phyloP scores from a whole-genome alignment of 495 filamentous ascomycete genomes.

The Rusavskia elegans region DNA sequence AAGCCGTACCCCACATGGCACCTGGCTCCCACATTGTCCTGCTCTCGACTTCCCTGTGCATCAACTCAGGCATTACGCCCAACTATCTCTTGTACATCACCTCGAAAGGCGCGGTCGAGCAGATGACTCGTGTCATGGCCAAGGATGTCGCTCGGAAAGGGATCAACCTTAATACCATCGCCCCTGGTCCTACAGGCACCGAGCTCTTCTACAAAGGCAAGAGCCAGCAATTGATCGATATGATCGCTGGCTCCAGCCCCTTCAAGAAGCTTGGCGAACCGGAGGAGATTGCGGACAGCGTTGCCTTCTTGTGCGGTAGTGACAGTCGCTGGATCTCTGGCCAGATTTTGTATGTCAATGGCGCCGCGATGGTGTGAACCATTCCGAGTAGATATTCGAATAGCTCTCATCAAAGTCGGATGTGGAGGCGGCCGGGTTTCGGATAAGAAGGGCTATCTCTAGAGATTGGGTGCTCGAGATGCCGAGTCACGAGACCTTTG shows the following conservation, averaged over 20 bases:
- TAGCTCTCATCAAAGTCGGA: neutral
- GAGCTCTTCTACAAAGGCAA: constrained; percentile 52
- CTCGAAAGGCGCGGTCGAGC: constrained; percentile 55
- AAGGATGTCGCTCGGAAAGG: constrained; percentile 48
- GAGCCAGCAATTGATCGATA: constrained; percentile 37
- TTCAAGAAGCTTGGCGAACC: constrained; percentile 39
- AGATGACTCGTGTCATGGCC: constrained; percentile 45
- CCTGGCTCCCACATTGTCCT: constrained; percentile 41
- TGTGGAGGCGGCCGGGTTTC: neutral
- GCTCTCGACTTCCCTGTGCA: constrained; percentile 37
- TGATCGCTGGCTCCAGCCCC: constrained; percentile 34
- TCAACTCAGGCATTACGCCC: constrained; percentile 30
- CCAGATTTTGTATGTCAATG: constrained; percentile 30
- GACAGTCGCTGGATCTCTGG: constrained; percentile 47
- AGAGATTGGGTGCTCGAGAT: no score
- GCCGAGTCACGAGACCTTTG: no score
- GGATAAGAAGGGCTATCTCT: neutral
- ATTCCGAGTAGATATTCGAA: neutral
- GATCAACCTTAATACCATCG: constrained; percentile 47
- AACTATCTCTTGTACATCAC: constrained; percentile 44
- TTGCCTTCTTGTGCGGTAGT: constrained; percentile 35
- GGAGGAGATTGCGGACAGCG: constrained; percentile 43
- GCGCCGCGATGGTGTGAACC: neutral
- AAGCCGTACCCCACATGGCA: constrained; percentile 46
- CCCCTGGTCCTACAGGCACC: constrained; percentile 50